A percentile compares a stretch with the other conserved stretches of the same genome.
Conservation (phyloP, 495 filamentous ascomycete genomes). For the Aspergillus homomorphus region DNA sequence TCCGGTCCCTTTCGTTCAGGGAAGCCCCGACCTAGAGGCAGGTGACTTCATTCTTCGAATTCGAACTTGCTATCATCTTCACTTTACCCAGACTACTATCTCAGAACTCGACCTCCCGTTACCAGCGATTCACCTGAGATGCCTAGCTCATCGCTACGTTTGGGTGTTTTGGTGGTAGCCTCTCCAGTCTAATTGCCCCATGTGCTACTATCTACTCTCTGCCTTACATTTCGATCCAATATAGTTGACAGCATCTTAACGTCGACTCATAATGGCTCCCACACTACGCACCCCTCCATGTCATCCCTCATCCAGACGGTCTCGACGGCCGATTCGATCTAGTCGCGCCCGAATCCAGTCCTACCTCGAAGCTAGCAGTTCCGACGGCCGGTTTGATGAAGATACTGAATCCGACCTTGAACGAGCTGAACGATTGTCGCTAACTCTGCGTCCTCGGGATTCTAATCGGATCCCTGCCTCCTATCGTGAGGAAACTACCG, state of each 20-base stretch:
- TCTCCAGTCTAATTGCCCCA: not conserved
- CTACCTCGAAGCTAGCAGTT: conserved; percentile 42
- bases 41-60: conserved; percentile 10
- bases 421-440: conserved; percentile 16
- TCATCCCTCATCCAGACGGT: conserved; percentile 22
- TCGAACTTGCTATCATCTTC: not conserved
- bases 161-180: not conserved
- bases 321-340: conserved; percentile 39
- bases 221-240: not conserved
- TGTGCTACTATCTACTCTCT: not conserved
- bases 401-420: conserved; percentile 15
- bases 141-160: not conserved
- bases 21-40: not conserved
- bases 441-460: conserved; percentile 37
- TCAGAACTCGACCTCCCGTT: conserved; percentile 25
- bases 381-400: conserved; percentile 25
- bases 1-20: not conserved
- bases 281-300: conserved; percentile 17
- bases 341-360: conserved; percentile 38
- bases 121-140: not conserved
- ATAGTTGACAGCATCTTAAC: not conserved
- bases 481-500: conserved; percentile 48
- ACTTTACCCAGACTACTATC: not conserved
- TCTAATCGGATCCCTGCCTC: conserved; percentile 29
- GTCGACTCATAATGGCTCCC: conserved; percentile 23